These are phyloP conservation scores for Clonostachys rhizophaga DNA, from an alignment of 2,329 filamentous ascomycete genomes.

Conservation along the genomic window DNA sequence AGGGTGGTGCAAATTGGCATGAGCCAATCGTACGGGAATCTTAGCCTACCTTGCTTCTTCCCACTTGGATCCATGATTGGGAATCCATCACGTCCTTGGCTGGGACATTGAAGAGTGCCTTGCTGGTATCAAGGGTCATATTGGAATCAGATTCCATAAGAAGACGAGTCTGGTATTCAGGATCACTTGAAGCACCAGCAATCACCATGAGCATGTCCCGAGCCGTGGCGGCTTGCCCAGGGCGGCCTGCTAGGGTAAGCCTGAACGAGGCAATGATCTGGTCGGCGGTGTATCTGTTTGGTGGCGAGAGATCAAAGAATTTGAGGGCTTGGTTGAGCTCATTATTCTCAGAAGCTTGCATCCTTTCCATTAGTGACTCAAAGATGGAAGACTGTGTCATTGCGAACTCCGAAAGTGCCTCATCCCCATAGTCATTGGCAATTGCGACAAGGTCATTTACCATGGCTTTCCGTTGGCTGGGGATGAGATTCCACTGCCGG, in stretches of 20 bases:
- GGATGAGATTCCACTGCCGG: slow-evolving; percentile 29
- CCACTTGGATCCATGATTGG: too few species aligned
- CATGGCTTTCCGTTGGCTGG: slow-evolving; percentile 17
- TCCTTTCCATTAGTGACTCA: slow-evolving; percentile 23
- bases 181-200: slow-evolving; percentile 23
- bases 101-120: slow-evolving; percentile 16
- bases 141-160: slow-evolving; percentile 24
- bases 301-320: slow-evolving; percentile 25
- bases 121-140: slow-evolving; percentile 26
- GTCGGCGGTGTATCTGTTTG: slow-evolving; percentile 25
- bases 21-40: too few species aligned
- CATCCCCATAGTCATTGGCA: slow-evolving; percentile 25
- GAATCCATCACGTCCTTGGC: neutral
- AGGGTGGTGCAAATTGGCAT: too few species aligned
- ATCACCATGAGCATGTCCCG: slow-evolving; percentile 25
- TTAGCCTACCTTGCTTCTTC: too few species aligned
- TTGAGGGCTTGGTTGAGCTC: slow-evolving; percentile 20
- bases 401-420: slow-evolving; percentile 26
- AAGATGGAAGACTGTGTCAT: slow-evolving; percentile 30
- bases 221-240: slow-evolving; percentile 20
- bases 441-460: slow-evolving; percentile 24
- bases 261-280: slow-evolving; percentile 26
- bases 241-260: slow-evolving; percentile 21
- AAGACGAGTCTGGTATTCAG: slow-evolving; percentile 22
- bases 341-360: slow-evolving; percentile 5